phyloP scores from a whole-genome alignment of 108 stramenopile genomes.

The Skeletonema grethae region DNA sequence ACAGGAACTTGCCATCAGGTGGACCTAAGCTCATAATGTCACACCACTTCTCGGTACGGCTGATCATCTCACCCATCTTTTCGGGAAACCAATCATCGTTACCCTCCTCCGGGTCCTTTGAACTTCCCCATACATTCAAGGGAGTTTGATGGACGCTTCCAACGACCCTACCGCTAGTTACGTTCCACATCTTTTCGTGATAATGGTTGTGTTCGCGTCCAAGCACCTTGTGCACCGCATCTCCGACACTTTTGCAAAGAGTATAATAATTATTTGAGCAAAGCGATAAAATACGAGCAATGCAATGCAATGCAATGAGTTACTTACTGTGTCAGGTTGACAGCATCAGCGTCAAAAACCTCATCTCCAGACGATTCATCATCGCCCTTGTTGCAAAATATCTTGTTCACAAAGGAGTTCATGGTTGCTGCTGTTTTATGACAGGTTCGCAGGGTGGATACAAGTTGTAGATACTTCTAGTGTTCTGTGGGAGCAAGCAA shows the following conservation, averaged over 20 bases:
- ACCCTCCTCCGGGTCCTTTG: conserved; percentile 41
- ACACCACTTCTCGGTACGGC: conserved; percentile 50
- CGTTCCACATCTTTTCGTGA: conserved; percentile 67
- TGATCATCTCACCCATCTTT: conserved; percentile 45
- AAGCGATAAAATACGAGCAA: no score
- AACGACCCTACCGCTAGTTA: conserved; percentile 58
- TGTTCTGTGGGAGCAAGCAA: no score
- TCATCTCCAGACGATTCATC: conserved; percentile 64
- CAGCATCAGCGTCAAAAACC: conserved; percentile 53
- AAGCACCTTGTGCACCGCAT: conserved; percentile 55
- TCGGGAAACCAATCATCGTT: conserved; percentile 64
- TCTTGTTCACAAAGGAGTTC: conserved; percentile 25
- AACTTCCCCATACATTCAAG: conserved; percentile 14
- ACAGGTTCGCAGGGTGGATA: no score
- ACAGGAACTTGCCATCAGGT: conserved; percentile 63
- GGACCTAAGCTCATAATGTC: conserved; percentile 45
- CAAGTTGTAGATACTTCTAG: no score
- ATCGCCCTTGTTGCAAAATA: conserved; percentile 23
- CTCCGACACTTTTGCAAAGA: conserved; percentile 28
- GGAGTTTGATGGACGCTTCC: conserved; percentile 55
- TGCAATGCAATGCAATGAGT: no score
- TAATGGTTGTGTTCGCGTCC: conserved; percentile 54
- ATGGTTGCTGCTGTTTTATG: background rate
- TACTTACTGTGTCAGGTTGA: conserved; percentile 28
- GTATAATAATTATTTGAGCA: no score